A percentile compares a stretch with the other conserved stretches of the same genome.
Evolutionary conservation across 2,329 filamentous ascomycete genomes (phyloP).

Genomic region (Aspergillus unguis): DNA sequence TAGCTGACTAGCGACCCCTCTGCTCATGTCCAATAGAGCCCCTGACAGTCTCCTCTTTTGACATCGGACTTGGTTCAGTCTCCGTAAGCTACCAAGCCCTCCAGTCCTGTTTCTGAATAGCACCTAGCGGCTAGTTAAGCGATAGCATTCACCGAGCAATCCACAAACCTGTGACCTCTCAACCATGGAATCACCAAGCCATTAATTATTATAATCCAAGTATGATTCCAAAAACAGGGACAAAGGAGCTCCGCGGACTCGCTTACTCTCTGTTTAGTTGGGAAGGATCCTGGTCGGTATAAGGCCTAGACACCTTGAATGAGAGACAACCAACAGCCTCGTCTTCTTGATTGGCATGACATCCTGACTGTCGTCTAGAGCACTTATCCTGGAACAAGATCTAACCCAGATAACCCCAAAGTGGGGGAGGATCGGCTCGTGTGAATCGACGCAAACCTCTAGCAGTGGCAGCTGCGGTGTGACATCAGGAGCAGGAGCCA

Average conservation of each 20-base stretch:
- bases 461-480: neutral
- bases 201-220: neutral
- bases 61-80: too few relatives aligned
- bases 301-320: conserved; percentile 5
- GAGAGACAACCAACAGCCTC: conserved; percentile 1
- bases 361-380: neutral
- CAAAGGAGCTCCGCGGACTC: conserved; percentile 6
- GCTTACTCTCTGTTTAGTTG: neutral
- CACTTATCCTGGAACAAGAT: neutral
- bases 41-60: neutral
- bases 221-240: neutral
- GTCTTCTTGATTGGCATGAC: neutral
- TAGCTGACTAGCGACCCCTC: neutral
- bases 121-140: neutral
- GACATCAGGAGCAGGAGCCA: neutral
- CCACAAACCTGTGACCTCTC: neutral
- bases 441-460: neutral
- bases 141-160: neutral
- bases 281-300: neutral
- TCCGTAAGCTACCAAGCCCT: too few relatives aligned
- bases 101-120: neutral
- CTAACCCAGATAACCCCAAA: conserved; percentile 9
- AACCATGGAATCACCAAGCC: neutral
- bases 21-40: neutral
- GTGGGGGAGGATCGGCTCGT: conserved; percentile 11